Percentiles rank a stretch among this genome's conserved stretches.
phyloP scores from a whole-genome alignment of 1,139 yeast species.

The Taphrina deformans region DNA sequence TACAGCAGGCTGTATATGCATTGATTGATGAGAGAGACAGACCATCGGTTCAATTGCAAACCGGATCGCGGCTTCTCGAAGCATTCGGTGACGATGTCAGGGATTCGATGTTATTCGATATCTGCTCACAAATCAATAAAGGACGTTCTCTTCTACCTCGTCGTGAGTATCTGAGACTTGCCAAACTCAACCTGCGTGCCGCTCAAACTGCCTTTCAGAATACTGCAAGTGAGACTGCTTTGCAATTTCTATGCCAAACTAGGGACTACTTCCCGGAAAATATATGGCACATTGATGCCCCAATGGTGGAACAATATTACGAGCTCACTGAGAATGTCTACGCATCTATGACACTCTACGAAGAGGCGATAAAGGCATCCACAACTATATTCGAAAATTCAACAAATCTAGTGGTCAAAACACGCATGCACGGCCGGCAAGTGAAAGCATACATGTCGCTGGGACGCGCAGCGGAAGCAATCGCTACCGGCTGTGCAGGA shows the following conservation, averaged over 20 bases:
- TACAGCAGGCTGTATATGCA: slow-evolving; percentile 32
- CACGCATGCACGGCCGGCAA: slow-evolving; percentile 5
- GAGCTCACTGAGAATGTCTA: slow-evolving; percentile 9
- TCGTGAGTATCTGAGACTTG: not conserved
- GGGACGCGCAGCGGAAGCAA: slow-evolving; percentile 8
- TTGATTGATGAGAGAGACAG: slow-evolving; percentile 8
- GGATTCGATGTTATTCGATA: slow-evolving; percentile 21
- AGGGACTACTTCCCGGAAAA: not conserved
- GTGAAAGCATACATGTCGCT: slow-evolving; percentile 2
- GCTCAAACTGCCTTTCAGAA: slow-evolving; percentile 23
- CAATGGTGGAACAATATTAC: slow-evolving; percentile 10
- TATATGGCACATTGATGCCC: slow-evolving; percentile 2
- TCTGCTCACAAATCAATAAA: slow-evolving; percentile 29
- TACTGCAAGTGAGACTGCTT: slow-evolving; percentile 21
- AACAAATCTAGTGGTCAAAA: not conserved
- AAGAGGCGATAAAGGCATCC: slow-evolving; percentile 5
- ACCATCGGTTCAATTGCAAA: slow-evolving; percentile 9
- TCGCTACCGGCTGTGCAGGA: not conserved
- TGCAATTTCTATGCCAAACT: not conserved
- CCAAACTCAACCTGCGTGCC: slow-evolving; percentile 21
- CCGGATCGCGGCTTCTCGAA: slow-evolving; percentile 9
- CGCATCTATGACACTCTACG: slow-evolving; percentile 16
- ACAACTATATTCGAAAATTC: not conserved
- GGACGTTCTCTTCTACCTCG: not conserved
- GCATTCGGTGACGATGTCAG: not conserved